Evolutionary conservation across 495 filamentous ascomycete species (phyloP), one percentile per base, ranked within the genome.

Genomic region (Geoglossum glabrum): DNA sequence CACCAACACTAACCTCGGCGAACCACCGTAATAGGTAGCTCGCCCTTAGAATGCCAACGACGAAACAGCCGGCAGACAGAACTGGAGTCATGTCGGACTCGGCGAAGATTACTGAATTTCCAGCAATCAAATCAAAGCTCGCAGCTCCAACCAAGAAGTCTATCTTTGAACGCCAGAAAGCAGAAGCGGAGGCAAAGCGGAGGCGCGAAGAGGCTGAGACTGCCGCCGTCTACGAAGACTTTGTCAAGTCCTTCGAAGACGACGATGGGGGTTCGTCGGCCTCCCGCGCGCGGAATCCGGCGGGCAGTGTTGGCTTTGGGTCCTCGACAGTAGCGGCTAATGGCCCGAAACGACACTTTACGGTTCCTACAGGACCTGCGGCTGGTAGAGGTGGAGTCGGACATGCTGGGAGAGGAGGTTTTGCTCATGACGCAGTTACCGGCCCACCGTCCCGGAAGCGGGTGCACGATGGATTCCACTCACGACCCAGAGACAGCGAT

Each of bases 161-260:
- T 13, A 78, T 87, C 33, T 97, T 94, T 70, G 90, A 97, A 70
- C 83, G 84, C 57, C 86, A 92, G 63, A 92, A 90, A 72, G 86
- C 86, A 40, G 90, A 95, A 66, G 89, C 86, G 33, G 87, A 95
- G 73, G 90, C 87, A 17, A 97, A 96, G 69, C 83, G 86, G 34
- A 76, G 79, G 62, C 78, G 87, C 58, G 90, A 95, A 69, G 84
- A 84, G 66, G 86, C 83, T 59, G 90, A 95, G 68, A 94, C 86
- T 21, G 87, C 85, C 34, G 90, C 90, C 9, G 90, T 87, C 15
- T 86, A 87, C 66, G 81, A 93, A 59, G 86, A 90, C 61, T 95
- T 95, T 66, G 81, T 92, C 59, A 90, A 92, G 64, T 87, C 82
- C 26, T 95, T 95, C 61, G 86, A 86, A 40, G 81, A 85, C 65